Evolutionary conservation across 2,329 filamentous ascomycete genomes (phyloP), one percentile per base, ranked within the genome.

Genomic region (Xylaria polymorpha): DNA sequence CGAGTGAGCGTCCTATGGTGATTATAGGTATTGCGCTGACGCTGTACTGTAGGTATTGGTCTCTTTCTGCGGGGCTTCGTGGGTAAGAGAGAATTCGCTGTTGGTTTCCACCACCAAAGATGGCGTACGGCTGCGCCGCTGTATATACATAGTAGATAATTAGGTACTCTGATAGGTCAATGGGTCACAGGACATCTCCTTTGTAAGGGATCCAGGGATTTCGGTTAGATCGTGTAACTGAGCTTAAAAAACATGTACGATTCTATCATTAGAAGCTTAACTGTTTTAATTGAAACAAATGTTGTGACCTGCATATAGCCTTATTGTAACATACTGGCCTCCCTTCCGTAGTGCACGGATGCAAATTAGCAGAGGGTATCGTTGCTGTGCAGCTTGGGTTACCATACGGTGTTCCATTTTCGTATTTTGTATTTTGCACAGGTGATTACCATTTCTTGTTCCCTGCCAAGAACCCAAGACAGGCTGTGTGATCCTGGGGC

Each of bases 391-490:
- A 14, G 20, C 22, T n/a, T 14, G 20, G 44, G 44, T 14, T 12
- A 48, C 44, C 9, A 48, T 50, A 50, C 29, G 46, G 14, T 12
- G 9, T 51, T n/a, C 48, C 25, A 51, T 18, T 32, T 22, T 32
- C 29, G 7, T 37, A 8, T 12, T 37, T 37, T 37, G 50, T 35
- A 53, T 35, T n/a, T 53, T 5, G 25, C 50, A 32, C 12, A 29
- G 48, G 41, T 43, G 37, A 43, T 58, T 25, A 43, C 50, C 48
- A 32, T 29, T 10, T 9, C 25, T 56, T 2, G 18, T 46, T 57
- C 29, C 12, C 43, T 51, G 59, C 64, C 61, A 57, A 68, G 56
- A 64, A 25, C 3, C 55, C 61, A 60, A 67, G 50, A 39, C 44
- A 32, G 44, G 51, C 66, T 50, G 32, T 50, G 43, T 32, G 51